A percentile compares a stretch with the other conserved stretches of the same genome.
Conservation (phyloP, 2,329 filamentous ascomycete genomes). For the Lizonia empirigonia region DNA sequence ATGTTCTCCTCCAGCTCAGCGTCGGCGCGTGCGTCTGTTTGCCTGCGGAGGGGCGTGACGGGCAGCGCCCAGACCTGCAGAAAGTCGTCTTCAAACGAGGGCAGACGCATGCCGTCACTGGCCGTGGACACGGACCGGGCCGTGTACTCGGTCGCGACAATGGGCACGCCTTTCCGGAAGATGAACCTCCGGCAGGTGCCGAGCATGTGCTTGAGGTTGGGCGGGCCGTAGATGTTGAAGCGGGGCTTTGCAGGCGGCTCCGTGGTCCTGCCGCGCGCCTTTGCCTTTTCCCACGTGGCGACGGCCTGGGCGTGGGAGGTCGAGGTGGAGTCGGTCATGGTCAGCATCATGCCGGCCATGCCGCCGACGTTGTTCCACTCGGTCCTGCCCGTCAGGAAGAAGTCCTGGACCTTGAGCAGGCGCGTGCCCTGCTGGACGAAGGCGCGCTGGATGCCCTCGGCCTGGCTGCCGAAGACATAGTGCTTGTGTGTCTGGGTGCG, state of each 20-base stretch:
- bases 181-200: constrained; percentile 86
- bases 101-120: constrained; percentile 50
- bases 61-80: constrained; percentile 87
- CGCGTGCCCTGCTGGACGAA: constrained; percentile 70
- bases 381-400: constrained; percentile 81
- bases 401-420: constrained; percentile 70
- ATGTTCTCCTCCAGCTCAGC: constrained; percentile 30
- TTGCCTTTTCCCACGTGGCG: constrained; percentile 31
- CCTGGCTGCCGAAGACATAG: constrained; percentile 82
- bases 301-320: constrained; percentile 55
- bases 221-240: constrained; percentile 72
- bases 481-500: constrained; percentile 72
- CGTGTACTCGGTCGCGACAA: constrained; percentile 71
- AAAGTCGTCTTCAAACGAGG: constrained; percentile 76
- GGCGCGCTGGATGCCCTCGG: constrained; percentile 84
- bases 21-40: constrained; percentile 19
- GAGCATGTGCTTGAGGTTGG: constrained; percentile 78
- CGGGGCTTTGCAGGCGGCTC: constrained; percentile 30
- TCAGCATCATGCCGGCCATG: constrained; percentile 82
- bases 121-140: constrained; percentile 33
- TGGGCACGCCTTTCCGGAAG: constrained; percentile 79
- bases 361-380: constrained; percentile 81
- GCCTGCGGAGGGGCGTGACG: constrained; percentile 48
- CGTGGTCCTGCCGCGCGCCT: constrained; percentile 21
- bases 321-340: constrained; percentile 71